Evolutionary conservation across 192 early-diverging fungal species (phyloP).

Genomic region (Radiomyces spectabilis): DNA sequence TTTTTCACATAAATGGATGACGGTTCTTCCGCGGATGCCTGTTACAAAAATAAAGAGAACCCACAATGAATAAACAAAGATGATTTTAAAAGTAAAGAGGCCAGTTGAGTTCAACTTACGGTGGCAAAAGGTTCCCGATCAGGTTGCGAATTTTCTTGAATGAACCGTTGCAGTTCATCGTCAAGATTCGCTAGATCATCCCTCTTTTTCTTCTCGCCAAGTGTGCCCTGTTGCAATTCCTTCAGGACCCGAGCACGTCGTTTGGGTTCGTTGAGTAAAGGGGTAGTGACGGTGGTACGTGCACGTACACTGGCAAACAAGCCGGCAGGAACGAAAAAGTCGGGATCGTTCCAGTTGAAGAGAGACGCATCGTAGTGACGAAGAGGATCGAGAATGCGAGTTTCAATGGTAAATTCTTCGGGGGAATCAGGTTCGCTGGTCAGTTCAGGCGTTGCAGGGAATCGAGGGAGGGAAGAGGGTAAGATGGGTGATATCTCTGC

Average conservation of each 20-base stretch:
- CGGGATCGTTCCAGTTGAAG: background rate
- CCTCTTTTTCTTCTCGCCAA: background rate
- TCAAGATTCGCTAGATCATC: background rate
- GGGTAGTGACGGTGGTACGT: background rate
- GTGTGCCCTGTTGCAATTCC: background rate
- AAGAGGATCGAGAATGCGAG: background rate
- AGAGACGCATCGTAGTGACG: background rate
- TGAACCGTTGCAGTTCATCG: background rate
- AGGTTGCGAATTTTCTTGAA: background rate
- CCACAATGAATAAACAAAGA: background rate
- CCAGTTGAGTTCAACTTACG: background rate
- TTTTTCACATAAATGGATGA: constrained; percentile 3
- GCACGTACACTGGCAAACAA: background rate
- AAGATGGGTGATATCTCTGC: background rate
- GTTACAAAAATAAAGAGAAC: background rate
- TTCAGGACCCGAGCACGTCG: background rate
- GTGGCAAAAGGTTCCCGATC: background rate
- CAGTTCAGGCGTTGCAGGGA: background rate
- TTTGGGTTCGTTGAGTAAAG: background rate
- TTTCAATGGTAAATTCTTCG: background rate
- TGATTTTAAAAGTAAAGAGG: background rate
- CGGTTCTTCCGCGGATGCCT: background rate
- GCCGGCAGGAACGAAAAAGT: background rate
- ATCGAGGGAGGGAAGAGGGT: no score
- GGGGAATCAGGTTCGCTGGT: background rate